Percentiles rank a stretch among this genome's conserved stretches.
These are phyloP conservation scores for Colletotrichum noveboracense DNA, from an alignment of 2,329 filamentous ascomycete genomes.

Conservation along the genomic window DNA sequence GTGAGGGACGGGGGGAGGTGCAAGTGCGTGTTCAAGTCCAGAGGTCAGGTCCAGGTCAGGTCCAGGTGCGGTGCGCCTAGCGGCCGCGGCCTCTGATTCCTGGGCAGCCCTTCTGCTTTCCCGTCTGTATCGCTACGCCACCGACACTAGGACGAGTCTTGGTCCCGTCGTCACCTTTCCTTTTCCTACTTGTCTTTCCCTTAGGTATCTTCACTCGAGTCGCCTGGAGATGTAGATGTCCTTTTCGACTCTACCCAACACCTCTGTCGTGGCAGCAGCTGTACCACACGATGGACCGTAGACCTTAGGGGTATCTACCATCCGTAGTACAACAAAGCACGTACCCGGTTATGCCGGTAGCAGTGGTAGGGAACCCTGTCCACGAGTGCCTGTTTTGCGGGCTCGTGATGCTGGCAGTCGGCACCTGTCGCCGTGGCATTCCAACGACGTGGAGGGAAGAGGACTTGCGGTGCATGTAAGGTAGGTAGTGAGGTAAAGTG, in stretches of 20 bases:
- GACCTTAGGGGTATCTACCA: not conserved
- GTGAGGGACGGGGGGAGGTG: not conserved
- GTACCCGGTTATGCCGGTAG: constrained; percentile 5
- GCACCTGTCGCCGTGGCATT: not conserved
- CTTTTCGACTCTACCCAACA: not conserved
- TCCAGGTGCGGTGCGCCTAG: not conserved
- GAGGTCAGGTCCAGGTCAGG: not conserved
- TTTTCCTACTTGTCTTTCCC: not conserved
- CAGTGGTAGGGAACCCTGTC: not conserved
- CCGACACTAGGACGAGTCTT: not conserved
- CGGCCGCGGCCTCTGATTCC: not conserved
- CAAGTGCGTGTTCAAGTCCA: not conserved
- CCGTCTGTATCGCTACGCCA: not conserved
- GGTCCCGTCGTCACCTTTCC: not conserved
- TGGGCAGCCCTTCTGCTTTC: not conserved
- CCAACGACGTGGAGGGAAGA: not conserved
- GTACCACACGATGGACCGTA: not conserved
- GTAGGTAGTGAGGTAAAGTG: not conserved
- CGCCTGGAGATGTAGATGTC: not conserved
- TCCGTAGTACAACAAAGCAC: not conserved
- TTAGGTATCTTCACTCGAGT: not conserved
- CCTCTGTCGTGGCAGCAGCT: not conserved
- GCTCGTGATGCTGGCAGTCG: not conserved
- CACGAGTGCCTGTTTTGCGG: not conserved
- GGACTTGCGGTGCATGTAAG: not conserved